Evolutionary conservation across 495 filamentous ascomycete species (phyloP).

Genomic region (Chaetomium cochliodes): DNA sequence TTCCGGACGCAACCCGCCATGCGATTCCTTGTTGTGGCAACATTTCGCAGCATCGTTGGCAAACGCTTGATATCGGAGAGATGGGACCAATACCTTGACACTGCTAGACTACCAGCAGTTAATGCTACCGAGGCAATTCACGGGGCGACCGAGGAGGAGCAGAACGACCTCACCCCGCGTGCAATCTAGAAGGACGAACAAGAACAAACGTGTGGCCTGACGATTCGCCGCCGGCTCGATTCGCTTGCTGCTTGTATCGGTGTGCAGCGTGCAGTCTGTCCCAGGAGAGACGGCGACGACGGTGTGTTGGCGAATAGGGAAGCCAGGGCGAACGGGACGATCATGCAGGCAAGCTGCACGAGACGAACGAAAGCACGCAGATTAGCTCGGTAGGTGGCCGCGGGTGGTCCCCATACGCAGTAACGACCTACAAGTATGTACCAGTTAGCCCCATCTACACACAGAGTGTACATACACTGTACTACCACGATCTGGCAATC

Average conservation of each 20-base stretch:
- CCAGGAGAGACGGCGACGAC: background rate
- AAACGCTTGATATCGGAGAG: background rate
- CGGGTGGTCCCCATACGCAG: background rate
- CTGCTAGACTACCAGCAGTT: no score
- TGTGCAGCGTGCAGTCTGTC: background rate
- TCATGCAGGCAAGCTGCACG: slow-evolving; percentile 23
- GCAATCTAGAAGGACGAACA: background rate
- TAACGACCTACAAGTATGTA: no score
- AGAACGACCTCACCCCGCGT: background rate
- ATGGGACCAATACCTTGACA: background rate
- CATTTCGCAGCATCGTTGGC: background rate
- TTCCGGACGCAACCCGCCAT: background rate
- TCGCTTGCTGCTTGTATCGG: slow-evolving; percentile 16
- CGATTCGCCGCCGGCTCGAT: slow-evolving; percentile 21
- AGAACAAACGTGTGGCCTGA: slow-evolving; percentile 31
- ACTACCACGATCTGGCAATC: background rate
- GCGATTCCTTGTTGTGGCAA: background rate
- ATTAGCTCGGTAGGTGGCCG: background rate
- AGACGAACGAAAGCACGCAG: background rate
- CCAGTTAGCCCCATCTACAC: no score
- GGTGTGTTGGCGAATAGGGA: slow-evolving; percentile 19
- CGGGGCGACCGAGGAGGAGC: background rate
- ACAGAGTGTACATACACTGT: no score
- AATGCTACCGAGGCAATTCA: background rate
- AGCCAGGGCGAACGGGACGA: slow-evolving; percentile 14